Percentiles rank a stretch among this genome's conserved stretches.
Conservation (phyloP, 345 rosid genomes). For the Acer saccharum region DNA sequence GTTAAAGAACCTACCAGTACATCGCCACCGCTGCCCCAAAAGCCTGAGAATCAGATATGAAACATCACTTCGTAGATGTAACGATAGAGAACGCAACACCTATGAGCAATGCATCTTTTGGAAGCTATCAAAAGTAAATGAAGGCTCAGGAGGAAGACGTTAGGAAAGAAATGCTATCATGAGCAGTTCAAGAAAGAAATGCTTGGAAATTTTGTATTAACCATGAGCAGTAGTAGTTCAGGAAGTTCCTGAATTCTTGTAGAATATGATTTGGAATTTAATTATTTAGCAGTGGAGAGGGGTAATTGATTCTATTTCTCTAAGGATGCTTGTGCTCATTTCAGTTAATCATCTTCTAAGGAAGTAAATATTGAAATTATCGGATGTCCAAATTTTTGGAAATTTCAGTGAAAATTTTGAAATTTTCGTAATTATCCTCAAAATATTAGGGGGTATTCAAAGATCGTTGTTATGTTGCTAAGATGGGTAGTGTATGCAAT, state of each 20-base stretch:
- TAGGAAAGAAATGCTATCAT: background rate
- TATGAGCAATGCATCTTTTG: background rate
- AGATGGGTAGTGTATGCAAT: background rate
- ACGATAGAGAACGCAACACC: slow-evolving; percentile 3
- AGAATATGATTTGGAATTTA: background rate
- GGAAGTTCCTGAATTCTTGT: background rate
- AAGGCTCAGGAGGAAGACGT: slow-evolving; percentile 29
- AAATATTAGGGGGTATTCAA: too few species aligned
- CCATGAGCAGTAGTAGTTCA: background rate
- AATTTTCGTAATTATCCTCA: too few species aligned
- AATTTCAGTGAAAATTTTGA: too few species aligned
- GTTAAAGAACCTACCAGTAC: slow-evolving; percentile 46
- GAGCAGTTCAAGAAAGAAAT: too few species aligned
- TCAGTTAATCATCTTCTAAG: too few species aligned
- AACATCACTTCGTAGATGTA: slow-evolving; percentile 8
- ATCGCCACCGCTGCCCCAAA: slow-evolving; percentile 47
- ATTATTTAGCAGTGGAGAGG: background rate
- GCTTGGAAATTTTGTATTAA: background rate
- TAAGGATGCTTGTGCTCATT: too few species aligned
- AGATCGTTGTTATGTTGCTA: background rate
- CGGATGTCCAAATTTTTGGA: too few species aligned
- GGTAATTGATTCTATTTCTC: background rate
- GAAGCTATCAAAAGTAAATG: slow-evolving; percentile 28
- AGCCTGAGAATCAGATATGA: slow-evolving; percentile 43
- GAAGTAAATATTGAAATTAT: too few species aligned